Evolutionary conservation across 371 early-diverging fungal species (phyloP).

Genomic region (Entomophthora muscae): DNA sequence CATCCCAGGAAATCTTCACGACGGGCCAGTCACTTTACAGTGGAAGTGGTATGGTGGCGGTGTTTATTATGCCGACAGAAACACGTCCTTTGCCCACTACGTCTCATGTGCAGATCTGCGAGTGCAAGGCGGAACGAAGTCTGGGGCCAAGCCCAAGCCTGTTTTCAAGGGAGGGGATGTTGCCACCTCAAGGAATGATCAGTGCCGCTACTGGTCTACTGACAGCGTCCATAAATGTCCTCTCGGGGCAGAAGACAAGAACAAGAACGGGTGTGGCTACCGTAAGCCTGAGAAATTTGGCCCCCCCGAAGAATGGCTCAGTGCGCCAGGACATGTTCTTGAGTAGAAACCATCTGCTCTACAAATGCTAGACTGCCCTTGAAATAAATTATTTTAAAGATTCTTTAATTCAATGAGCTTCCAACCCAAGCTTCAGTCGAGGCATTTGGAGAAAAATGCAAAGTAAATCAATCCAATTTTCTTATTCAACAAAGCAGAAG

Average conservation of each 20-base stretch:
- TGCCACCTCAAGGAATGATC: constrained; percentile 22
- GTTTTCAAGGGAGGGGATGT: constrained; percentile 28
- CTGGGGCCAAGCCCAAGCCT: constrained; percentile 11
- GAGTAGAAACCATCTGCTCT: no score
- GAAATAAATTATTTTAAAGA: no score
- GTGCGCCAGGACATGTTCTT: no score
- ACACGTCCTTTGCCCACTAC: constrained; percentile 30
- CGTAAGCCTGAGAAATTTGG: not conserved
- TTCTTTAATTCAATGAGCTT: no score
- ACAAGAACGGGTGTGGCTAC: constrained; percentile 7
- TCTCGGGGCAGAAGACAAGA: not conserved
- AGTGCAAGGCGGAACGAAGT: constrained; percentile 21
- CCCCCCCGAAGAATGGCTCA: not conserved
- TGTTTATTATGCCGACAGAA: constrained; percentile 26
- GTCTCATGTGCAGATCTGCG: constrained; percentile 29
- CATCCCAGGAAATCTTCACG: constrained; percentile 25
- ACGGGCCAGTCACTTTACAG: constrained; percentile 31
- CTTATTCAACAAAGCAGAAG: no score
- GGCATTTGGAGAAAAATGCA: no score
- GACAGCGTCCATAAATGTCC: not conserved
- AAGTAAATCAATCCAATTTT: no score
- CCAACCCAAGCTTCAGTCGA: no score
- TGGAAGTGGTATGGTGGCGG: constrained; percentile 44
- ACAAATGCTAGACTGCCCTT: no score
- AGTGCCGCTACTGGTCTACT: constrained; percentile 16